Percentiles rank a stretch among this genome's conserved stretches.
Evolutionary conservation across 257 asterid species (phyloP).

Genomic region (Solanum ossicruentum): DNA sequence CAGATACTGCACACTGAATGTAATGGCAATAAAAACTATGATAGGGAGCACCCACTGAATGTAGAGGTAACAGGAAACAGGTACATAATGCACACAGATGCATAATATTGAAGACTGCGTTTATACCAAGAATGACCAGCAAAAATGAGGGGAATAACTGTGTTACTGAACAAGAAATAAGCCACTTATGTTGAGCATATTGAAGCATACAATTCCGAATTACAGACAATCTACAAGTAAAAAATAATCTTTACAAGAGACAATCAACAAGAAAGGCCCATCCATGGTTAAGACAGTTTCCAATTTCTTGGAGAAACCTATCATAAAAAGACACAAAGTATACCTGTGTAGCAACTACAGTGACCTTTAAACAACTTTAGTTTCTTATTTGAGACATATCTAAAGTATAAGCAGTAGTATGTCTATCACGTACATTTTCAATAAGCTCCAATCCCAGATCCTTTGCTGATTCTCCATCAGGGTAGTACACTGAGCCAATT

Average conservation of each 20-base stretch:
- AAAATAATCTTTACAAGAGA: background rate
- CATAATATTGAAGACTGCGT: background rate
- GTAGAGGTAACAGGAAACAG: background rate
- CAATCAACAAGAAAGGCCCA: background rate
- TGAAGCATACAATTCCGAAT: background rate
- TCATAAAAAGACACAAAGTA: background rate
- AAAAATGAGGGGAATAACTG: background rate
- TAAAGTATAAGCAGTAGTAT: background rate
- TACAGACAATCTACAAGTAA: background rate
- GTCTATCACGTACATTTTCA: conserved; percentile 47
- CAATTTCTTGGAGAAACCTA: background rate
- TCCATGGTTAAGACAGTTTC: background rate
- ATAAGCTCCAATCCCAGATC: conserved; percentile 88
- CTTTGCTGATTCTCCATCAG: conserved; percentile 83
- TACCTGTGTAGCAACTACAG: background rate
- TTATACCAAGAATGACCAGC: background rate
- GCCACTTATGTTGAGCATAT: background rate
- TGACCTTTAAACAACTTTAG: background rate
- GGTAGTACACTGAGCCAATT: conserved; percentile 79
- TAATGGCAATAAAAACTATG: background rate
- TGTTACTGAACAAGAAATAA: background rate
- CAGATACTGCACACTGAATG: background rate
- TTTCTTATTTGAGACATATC: background rate
- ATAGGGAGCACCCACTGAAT: background rate
- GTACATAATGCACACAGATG: background rate